Conservation (phyloP, 306 rosid genomes). For the Quercus suber region DNA sequence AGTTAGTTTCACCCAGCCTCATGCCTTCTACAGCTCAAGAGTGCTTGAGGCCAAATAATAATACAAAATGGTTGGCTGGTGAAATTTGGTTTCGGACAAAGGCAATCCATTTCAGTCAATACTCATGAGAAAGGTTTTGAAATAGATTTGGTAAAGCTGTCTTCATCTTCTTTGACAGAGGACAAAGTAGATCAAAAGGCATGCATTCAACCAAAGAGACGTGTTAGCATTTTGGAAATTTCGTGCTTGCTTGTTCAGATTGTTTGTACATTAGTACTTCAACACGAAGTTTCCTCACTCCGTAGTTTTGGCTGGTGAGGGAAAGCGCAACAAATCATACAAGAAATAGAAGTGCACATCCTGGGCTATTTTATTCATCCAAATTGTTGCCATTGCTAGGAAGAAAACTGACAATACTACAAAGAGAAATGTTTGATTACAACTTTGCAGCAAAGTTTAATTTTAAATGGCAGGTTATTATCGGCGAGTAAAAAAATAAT, state of each 20-base stretch:
- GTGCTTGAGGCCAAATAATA: background rate
- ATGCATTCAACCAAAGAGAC: background rate
- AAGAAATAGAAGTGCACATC: background rate
- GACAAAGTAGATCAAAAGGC: background rate
- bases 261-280: background rate
- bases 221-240: background rate
- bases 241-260: background rate
- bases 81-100: background rate
- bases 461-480: too few species aligned
- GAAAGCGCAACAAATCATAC: background rate
- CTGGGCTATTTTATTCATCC: too few species aligned
- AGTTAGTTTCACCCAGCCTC: background rate
- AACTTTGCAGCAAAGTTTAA: too few species aligned
- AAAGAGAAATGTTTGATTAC: too few species aligned
- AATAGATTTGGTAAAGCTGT: background rate
- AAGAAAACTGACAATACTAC: too few species aligned
- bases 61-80: background rate
- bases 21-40: background rate
- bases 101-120: background rate
- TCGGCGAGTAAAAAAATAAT: too few species aligned
- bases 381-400: too few species aligned
- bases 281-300: slow-evolving; percentile 17
- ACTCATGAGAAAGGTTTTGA: background rate
- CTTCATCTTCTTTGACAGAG: background rate
- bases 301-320: background rate